Evolutionary conservation across 768 basidiomycete genomes (phyloP), one percentile per base, ranked within the genome.

Genomic region (Favolaschia claudopus): DNA sequence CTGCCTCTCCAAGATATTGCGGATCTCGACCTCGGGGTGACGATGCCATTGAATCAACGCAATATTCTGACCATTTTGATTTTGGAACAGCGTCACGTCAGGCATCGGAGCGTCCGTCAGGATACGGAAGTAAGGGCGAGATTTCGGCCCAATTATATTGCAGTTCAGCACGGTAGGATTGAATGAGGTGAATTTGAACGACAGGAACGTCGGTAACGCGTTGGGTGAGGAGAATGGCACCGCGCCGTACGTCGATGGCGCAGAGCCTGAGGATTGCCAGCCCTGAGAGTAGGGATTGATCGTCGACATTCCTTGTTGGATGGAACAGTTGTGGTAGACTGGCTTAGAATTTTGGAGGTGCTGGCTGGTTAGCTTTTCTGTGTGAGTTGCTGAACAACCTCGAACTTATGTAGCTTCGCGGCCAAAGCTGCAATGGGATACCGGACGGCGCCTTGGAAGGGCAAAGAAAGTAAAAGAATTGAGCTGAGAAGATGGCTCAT

Each of bases 1-100:
- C 62, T 77, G 78, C 56, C 73, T 72, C 2, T 58, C 52, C 2
- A 74, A 62, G 14, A 77, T 55, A 6, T 70, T 69, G 13, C 70
- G 73, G 25, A 76, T 69, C 54, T 83, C 80, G 55, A 83, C 60
- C 6, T 70, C 51, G 9, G 67, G 66, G 31, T 67, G 66, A 13
- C 58, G 57, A 70, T 74, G 28, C 81, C 82, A 83, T 42, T 76
- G 73, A 36, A 82, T 62, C 55, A 79, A 68, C 2, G 76, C 81
- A 28, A 79, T 61, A 33, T 69, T 73, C 19, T 69, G 69, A 28
- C 76, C 76, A 19, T 74, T 69, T 2, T 68, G 68, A 50, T 78
- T 74, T 47, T 77, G 77, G 54, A 79, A 67, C 24, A 78, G 58
- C 9, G 78, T 77, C 46, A 71, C 71, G 2, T 71, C 74, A 3